Evolutionary conservation across 2,329 filamentous ascomycete genomes (phyloP), one percentile per base, ranked within the genome.

Genomic region (Colletotrichum tofieldiae): DNA sequence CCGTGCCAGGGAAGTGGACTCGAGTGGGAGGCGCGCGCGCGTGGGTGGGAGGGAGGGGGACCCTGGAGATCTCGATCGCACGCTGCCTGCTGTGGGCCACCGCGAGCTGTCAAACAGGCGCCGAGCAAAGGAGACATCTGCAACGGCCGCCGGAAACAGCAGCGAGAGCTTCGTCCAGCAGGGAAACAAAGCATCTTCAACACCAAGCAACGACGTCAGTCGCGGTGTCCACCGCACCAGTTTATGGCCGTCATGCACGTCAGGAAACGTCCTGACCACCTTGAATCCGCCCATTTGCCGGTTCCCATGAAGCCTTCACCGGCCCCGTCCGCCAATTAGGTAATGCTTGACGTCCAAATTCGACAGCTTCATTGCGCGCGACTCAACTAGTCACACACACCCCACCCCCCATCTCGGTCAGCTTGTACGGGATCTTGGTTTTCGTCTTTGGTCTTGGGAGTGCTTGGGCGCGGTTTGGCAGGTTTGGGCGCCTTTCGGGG

Each of bases 1-100:
- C 49, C 63, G 45, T 55, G 63, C 47, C 56, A 71, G 56, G 68
- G 39, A 67, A 67, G 56, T 61, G 55, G 56, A 26, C 58, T 52
- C 41, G 41, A 63, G 35, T 55, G 26, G 23, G 51, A 54, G 37
- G 23, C 23, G 23, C 2, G 45, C 35, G 29, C 43, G 47, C 52
- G 18, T 32, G 26, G 26, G 11, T 51, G 47, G 23, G 47, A 39
- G 39, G 45, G n/a, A n/a, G n/a, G n/a, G n/a, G 67, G 67, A 70
- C 62, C 54, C 67, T 70, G 62, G 67, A 70, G 62, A 70, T 70
- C 67, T 70, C 67, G 62, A 70, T 66, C 55, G 54, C 26, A 26
- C 23, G 55, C 47, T 39, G 26, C 26, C 67, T 32, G 29, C 29
- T 3, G 29, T 32, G 29, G 29, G 39, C 52, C 54, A 45, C 23